Base-by-base conservation (phyloP, 257 asterid genomes). In the Lycium barbarum region DNA sequence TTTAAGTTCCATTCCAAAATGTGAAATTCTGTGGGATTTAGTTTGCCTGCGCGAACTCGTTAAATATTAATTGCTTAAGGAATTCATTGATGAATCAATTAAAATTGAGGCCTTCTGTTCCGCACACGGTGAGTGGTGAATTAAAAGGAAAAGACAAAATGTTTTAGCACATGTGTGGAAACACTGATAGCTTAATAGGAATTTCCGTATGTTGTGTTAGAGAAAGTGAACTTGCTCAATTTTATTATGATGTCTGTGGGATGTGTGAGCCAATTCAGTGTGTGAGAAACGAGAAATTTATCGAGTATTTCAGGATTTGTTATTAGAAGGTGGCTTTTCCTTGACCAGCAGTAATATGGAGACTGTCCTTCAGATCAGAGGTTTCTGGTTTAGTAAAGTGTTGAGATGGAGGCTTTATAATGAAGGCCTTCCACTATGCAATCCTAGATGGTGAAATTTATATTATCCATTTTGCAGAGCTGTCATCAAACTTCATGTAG, bases 301-400 rank as follows among this genome's bases (percentile, higher is more conserved):
- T 73, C 40, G 20, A 40, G 59, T n/a, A 12, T 73, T 73, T 73
- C 38, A 73, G 40, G 59, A 45, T 73, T 73, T 47, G 18, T 74
- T 49, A 49, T 47, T 74, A 74, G 81, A 74, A 47, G 61, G 61
- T 12, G 61, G 57, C n/a, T 47, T 74, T 74, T 74, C 81, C 61
- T 67, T 74, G 81, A 20, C 20, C 61, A 49, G 54, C 43, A 73
- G 59, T 73, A 73, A 74, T 74, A 74, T 49, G 61, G 81, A 74
- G 61, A 47, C 81, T 74, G 13, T 47, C 35, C 43, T 74, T 74
- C 20, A 47, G 43, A 74, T 49, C 20, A 74, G 81, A 47, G 40
- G 18, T 73, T 73, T n/a, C 61, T 74, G 43, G 61, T 74, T 63
- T 49, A 47, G 61, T 76, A 76, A 76, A 51, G 51, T 51, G 63